Conservation (phyloP, 108 stramenopile species). For the Cyclotella atomus region DNA sequence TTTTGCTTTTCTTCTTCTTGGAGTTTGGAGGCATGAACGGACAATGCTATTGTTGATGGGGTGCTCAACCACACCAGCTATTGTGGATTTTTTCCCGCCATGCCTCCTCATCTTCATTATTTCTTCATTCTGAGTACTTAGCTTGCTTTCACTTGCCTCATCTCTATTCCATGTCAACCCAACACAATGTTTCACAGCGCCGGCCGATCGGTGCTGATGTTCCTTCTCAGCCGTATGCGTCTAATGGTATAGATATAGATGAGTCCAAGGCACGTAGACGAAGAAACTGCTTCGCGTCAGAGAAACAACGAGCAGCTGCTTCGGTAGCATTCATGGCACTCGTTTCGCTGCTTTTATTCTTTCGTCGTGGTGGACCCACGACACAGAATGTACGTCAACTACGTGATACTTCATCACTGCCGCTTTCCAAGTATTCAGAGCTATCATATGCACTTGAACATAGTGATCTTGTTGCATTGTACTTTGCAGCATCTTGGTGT, state of each 20-base stretch:
- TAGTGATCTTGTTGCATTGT: slow-evolving; percentile 63
- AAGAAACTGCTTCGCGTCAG: not conserved
- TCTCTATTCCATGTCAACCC: not conserved
- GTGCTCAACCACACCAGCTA: too few species aligned
- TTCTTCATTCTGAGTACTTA: too few species aligned
- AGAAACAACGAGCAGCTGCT: not conserved
- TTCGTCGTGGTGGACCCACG: too few species aligned
- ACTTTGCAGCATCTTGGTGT: slow-evolving; percentile 81
- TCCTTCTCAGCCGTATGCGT: not conserved
- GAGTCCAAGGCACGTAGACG: not conserved
- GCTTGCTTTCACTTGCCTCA: too few species aligned
- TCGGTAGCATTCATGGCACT: not conserved
- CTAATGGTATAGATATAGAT: not conserved
- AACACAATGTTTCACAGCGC: not conserved
- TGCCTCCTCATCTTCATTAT: too few species aligned
- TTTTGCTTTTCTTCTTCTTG: too few species aligned
- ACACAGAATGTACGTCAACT: not conserved
- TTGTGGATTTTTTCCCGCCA: too few species aligned
- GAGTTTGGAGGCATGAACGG: too few species aligned
- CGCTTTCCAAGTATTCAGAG: slow-evolving; percentile 57
- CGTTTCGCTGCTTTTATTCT: not conserved
- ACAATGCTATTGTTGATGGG: too few species aligned
- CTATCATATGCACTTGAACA: slow-evolving; percentile 60
- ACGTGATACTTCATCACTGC: slow-evolving; percentile 10
- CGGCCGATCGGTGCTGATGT: not conserved